phyloP scores from a whole-genome alignment of 2,329 filamentous ascomycete species.

The Ophiocordyceps camponoti-leonardi region DNA sequence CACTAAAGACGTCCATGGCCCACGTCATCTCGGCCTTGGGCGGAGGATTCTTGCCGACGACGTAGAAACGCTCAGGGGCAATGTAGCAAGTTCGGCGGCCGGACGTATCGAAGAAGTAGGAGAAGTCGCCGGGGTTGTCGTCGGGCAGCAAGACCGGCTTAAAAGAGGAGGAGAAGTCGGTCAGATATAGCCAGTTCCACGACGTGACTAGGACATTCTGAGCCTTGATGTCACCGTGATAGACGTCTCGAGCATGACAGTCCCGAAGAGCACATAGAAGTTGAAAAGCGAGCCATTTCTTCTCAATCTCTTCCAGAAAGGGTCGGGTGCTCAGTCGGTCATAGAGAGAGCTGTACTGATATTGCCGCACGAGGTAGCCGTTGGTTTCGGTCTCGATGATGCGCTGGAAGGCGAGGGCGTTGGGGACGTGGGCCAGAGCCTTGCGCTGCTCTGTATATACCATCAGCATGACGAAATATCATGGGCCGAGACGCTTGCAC shows the following conservation, averaged over 20 bases:
- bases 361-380: conserved; percentile 87
- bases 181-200: conserved; percentile 97
- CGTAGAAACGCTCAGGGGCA: conserved; percentile 80
- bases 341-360: conserved; percentile 90
- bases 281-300: conserved; percentile 97
- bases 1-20: conserved; percentile 99
- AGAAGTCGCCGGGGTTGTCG: conserved; percentile 93
- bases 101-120: conserved; percentile 92
- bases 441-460: conserved; percentile 52
- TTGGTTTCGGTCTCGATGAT: conserved; percentile 83
- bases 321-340: conserved; percentile 92
- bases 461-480: background rate
- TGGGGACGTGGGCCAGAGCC: conserved; percentile 66
- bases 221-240: conserved; percentile 96
- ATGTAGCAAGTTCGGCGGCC: conserved; percentile 86
- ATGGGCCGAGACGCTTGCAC: conserved; percentile 9
- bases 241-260: conserved; percentile 75
- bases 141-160: conserved; percentile 89
- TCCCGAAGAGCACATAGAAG: conserved; percentile 82
- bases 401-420: conserved; percentile 78
- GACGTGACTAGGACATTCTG: conserved; percentile 95
- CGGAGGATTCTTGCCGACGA: conserved; percentile 47
- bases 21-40: conserved; percentile 48
- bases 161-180: conserved; percentile 93
- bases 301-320: conserved; percentile 93